Evolutionary conservation across 73 alveolate species (phyloP), one percentile per base, ranked within the genome.

Genomic region (Stentor roeselii): DNA sequence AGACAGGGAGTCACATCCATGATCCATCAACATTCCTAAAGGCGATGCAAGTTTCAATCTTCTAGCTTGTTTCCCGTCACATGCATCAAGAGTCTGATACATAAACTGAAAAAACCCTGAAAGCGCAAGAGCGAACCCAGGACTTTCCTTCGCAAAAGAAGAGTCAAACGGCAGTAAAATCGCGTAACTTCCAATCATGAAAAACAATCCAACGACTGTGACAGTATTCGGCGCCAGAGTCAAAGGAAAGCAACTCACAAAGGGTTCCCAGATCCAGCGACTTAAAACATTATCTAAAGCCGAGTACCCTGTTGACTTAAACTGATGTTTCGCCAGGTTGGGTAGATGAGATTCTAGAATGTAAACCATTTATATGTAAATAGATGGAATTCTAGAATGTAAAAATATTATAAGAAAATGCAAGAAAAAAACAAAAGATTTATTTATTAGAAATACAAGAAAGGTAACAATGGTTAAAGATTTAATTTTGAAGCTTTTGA

Each of bases 41-140:
- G 92, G 78, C 2, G 94, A 89, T 0, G 92, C 75, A 34, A 75
- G 39, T 32, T 86, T 86, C 27, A 89, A 78, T 86, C 83, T 89
- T 86, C 94, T 86, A 39, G 94, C 94, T 59, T 86, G 92, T 38
- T 89, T 89, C 59, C 94, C 94, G 42, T 89, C 94, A 38, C 85
- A 78, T 59, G 82, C 83, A 89, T 89, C 94, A n/a, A 89, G 42
- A 2, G 86, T 89, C 27, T 86, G 83, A 36, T 86, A 86, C 39
- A 85, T 36, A 59, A 89, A 86, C 37, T 67, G 80, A 32, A 34
- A 27, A 2, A 67, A 67, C 11, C 42, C 80, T 30, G 50, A 30
- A 67, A 67, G 34, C 14, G 34, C 11, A 14, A 67, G 34, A 30
- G 34, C 37, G 21, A 14, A n/a, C 27, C 42, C n/a, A 21, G 80